Conservation (phyloP, 2,329 filamentous ascomycete species). For the Aspergillus proliferans region DNA sequence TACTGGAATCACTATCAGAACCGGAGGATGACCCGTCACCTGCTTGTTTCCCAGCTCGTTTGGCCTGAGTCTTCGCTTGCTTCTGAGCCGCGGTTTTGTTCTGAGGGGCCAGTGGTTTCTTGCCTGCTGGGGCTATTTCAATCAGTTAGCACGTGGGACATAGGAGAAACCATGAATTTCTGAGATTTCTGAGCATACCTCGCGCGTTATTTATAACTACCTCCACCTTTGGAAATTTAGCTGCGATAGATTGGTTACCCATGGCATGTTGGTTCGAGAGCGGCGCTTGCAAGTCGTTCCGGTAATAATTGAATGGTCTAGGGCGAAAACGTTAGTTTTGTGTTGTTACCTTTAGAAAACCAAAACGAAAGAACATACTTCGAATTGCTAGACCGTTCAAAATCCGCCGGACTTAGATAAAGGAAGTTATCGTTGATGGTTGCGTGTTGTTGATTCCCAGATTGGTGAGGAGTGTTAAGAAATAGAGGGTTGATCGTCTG, state of each 20-base stretch:
- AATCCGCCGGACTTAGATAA: slow-evolving; percentile 22
- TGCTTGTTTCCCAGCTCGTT: slow-evolving; percentile 20
- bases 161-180: neutral
- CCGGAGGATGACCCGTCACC: slow-evolving; percentile 31
- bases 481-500: slow-evolving; percentile 38
- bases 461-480: slow-evolving; percentile 23
- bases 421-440: slow-evolving; percentile 22
- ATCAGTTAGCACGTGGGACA: neutral
- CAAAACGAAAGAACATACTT: slow-evolving; percentile 18
- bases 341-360: neutral
- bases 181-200: neutral
- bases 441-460: slow-evolving; percentile 15
- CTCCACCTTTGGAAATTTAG: neutral
- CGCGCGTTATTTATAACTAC: neutral
- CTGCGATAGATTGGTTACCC: neutral
- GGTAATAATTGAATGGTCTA: slow-evolving; percentile 2
- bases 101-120: slow-evolving; percentile 10
- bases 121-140: slow-evolving; percentile 2
- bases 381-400: slow-evolving; percentile 19
- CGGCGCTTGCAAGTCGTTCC: slow-evolving; percentile 3
- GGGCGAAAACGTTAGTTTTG: neutral
- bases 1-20: slow-evolving; percentile 45
- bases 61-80: slow-evolving; percentile 10
- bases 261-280: neutral
- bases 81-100: slow-evolving; percentile 19